Conservation (phyloP, 805 yeast species). For the Candida morakotiae region DNA sequence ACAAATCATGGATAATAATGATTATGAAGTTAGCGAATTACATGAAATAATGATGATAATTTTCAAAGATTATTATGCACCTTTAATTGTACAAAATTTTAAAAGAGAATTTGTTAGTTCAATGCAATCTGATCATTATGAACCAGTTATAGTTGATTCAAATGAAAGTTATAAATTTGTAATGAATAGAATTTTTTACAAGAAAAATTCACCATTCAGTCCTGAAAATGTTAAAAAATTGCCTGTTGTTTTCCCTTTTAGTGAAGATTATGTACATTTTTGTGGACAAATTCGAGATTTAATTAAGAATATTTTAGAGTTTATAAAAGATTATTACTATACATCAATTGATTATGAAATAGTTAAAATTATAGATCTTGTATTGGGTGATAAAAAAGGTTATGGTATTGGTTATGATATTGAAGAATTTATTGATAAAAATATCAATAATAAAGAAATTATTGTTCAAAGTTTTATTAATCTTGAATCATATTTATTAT, state of each 20-base stretch:
- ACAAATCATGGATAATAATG: slow-evolving; percentile 73
- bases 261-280: slow-evolving; percentile 81
- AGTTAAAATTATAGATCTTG: slow-evolving; percentile 11
- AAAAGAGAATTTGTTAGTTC: slow-evolving; percentile 55
- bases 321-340: slow-evolving; percentile 62
- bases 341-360: slow-evolving; percentile 30
- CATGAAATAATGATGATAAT: slow-evolving; percentile 57
- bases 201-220: slow-evolving; percentile 35
- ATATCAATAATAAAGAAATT: slow-evolving; percentile 80
- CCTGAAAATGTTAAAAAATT: slow-evolving; percentile 48
- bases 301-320: slow-evolving; percentile 58
- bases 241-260: slow-evolving; percentile 69
- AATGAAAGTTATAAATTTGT: slow-evolving; percentile 58
- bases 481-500: slow-evolving; percentile 77
- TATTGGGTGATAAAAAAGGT: slow-evolving; percentile 48
- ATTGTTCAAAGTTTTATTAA: slow-evolving; percentile 86
- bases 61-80: slow-evolving; percentile 58
- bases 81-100: slow-evolving; percentile 51
- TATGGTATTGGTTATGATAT: slow-evolving; percentile 56
- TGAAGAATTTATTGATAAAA: slow-evolving; percentile 56
- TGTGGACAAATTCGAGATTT: slow-evolving; percentile 68
- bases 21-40: slow-evolving; percentile 54
- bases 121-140: slow-evolving; percentile 77
- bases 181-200: slow-evolving; percentile 65
- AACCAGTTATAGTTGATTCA: slow-evolving; percentile 74